These are phyloP conservation scores for Penicillium crustosum DNA, from an alignment of 2,329 filamentous ascomycete species.

Conservation along the genomic window DNA sequence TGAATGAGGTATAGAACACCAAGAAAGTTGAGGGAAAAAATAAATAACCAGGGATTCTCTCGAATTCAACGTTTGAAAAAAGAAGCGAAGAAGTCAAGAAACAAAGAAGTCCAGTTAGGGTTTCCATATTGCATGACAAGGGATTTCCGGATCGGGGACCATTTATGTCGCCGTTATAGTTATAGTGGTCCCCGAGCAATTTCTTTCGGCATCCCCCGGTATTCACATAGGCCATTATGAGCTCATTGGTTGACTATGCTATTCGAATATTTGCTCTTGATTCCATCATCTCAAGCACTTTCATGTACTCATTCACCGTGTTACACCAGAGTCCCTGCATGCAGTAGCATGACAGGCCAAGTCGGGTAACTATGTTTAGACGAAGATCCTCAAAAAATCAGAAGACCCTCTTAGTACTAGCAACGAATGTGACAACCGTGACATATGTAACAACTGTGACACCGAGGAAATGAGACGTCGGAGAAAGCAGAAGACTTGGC, in stretches of 20 bases:
- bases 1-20: not conserved
- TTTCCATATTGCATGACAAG: constrained; percentile 7
- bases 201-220: constrained; percentile 3
- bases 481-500: not conserved
- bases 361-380: not conserved
- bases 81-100: not conserved
- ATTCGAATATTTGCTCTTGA: not conserved
- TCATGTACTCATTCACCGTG: not conserved
- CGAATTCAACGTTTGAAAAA: not conserved
- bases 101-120: not conserved
- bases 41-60: not conserved
- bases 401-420: not conserved
- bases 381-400: not conserved
- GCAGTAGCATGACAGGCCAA: not conserved
- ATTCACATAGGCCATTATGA: not conserved
- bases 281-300: not conserved
- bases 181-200: constrained; percentile 21
- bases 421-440: not conserved
- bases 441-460: not conserved
- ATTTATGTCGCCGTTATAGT: constrained; percentile 8
- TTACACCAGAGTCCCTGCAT: not conserved
- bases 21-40: no score
- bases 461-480: not conserved
- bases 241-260: not conserved
- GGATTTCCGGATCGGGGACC: constrained; percentile 23